Evolutionary conservation across 306 rosid genomes (phyloP).

Genomic region (Glycine latifolia): DNA sequence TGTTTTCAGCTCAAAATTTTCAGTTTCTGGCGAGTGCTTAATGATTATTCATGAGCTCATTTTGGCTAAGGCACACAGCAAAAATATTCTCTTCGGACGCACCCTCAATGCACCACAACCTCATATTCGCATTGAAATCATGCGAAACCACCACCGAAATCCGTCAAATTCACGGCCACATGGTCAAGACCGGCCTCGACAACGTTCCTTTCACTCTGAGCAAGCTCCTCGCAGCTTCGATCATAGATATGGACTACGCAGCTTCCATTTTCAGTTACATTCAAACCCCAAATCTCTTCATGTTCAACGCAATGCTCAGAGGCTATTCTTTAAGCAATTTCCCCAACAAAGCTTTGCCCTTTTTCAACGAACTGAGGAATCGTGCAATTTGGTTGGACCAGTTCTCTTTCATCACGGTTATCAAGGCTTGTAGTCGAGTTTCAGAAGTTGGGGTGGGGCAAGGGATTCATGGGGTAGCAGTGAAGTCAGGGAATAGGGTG

Average conservation of each 20-base stretch:
- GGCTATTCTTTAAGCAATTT: constrained; percentile 59
- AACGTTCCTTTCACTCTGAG: constrained; percentile 60
- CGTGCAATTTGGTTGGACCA: constrained; percentile 51
- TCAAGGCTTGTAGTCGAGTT: constrained; percentile 69
- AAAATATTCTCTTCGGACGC: constrained; percentile 14
- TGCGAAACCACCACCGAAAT: constrained; percentile 57
- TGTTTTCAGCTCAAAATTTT: too few species aligned
- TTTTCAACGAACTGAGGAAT: constrained; percentile 64
- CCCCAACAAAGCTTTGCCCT: constrained; percentile 57
- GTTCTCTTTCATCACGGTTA: constrained; percentile 59
- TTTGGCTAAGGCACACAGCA: constrained; percentile 10
- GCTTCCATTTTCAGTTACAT: constrained; percentile 61
- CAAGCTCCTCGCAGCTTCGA: constrained; percentile 71
- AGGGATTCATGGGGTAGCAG: constrained; percentile 68
- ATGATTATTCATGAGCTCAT: constrained; percentile 37
- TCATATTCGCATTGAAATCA: constrained; percentile 49
- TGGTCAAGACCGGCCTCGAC: constrained; percentile 61
- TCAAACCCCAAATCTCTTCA: constrained; percentile 68
- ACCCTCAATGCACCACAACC: constrained; percentile 21
- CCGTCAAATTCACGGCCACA: constrained; percentile 63
- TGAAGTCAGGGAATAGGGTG: constrained; percentile 60
- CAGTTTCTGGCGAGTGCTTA: not conserved
- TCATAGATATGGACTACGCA: constrained; percentile 62
- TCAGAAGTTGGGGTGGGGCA: constrained; percentile 54
- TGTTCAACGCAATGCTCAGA: constrained; percentile 78